Evolutionary conservation across 495 filamentous ascomycete genomes (phyloP).

Genomic region (Hypoxylon trugodes): DNA sequence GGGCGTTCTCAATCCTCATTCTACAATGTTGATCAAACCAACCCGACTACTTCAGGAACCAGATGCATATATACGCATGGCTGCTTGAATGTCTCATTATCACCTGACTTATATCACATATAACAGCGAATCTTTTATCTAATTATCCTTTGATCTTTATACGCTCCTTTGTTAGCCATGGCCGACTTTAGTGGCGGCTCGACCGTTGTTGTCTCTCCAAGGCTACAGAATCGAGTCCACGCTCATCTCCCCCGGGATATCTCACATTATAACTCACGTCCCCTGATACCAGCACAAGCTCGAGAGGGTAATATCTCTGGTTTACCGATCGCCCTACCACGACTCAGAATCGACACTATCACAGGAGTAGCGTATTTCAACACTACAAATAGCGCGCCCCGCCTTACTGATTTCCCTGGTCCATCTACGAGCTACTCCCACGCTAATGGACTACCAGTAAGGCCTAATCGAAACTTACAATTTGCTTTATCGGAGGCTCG

Average conservation of each 20-base stretch:
- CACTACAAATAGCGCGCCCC: background rate
- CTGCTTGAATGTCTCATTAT: slow-evolving; percentile 41
- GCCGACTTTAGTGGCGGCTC: slow-evolving; percentile 33
- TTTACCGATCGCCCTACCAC: slow-evolving; percentile 18
- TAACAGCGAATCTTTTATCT: slow-evolving; percentile 30
- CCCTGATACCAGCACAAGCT: slow-evolving; percentile 1
- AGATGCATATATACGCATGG: slow-evolving; percentile 41
- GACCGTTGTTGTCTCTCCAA: slow-evolving; percentile 34
- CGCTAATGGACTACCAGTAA: slow-evolving; percentile 16
- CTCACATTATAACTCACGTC: slow-evolving; percentile 19
- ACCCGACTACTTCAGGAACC: slow-evolving; percentile 23
- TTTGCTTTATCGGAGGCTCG: slow-evolving; percentile 7
- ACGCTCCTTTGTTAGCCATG: slow-evolving; percentile 26
- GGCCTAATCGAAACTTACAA: slow-evolving; percentile 22
- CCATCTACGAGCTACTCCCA: slow-evolving; percentile 3
- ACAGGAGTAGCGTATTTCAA: slow-evolving; percentile 16
- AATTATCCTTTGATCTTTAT: slow-evolving; percentile 12
- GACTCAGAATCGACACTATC: slow-evolving; percentile 13
- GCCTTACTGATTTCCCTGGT: slow-evolving; percentile 1
- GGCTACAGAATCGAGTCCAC: slow-evolving; percentile 24
- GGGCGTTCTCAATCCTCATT: slow-evolving; percentile 24
- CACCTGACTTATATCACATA: slow-evolving; percentile 39
- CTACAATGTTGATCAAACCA: slow-evolving; percentile 26
- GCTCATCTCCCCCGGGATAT: slow-evolving; percentile 12
- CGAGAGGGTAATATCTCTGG: slow-evolving; percentile 3